Conservation (phyloP, 805 yeast genomes). For the Yamadazyma paraphyllophila region DNA sequence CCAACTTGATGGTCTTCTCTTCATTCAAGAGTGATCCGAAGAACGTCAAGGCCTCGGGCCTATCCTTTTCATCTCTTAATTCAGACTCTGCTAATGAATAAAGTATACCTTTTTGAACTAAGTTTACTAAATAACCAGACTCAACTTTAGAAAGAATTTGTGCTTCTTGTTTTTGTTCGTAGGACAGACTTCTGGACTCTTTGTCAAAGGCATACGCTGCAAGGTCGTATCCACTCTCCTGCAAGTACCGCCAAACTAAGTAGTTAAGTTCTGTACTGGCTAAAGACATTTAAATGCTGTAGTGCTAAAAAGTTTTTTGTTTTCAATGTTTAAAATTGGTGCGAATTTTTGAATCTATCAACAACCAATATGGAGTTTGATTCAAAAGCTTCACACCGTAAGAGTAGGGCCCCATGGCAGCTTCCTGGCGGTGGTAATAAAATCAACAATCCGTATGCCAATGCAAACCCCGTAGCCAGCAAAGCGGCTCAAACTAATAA, state of each 20-base stretch:
- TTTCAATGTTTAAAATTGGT: neutral
- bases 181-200: conserved; percentile 60
- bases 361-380: conserved; percentile 28
- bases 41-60: conserved; percentile 38
- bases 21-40: conserved; percentile 54
- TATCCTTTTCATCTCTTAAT: conserved; percentile 24
- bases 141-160: conserved; percentile 51
- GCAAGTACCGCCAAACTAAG: conserved; percentile 87
- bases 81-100: conserved; percentile 69
- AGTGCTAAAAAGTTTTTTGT: neutral
- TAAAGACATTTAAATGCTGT: conserved; percentile 56
- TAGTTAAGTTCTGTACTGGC: conserved; percentile 85
- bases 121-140: conserved; percentile 76
- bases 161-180: conserved; percentile 42
- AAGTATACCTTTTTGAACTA: conserved; percentile 84
- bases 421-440: conserved; percentile 11
- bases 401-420: conserved; percentile 46
- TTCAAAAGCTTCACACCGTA: conserved; percentile 30
- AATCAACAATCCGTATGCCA: conserved; percentile 27
- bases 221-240: conserved; percentile 76
- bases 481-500: conserved; percentile 2
- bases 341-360: neutral
- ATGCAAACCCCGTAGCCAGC: conserved; percentile 20
- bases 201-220: conserved; percentile 80
- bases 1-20: conserved; percentile 19